These are phyloP conservation scores for Sugiyamaella lignohabitans DNA, from an alignment of 805 yeast genomes.

Conservation along the genomic window DNA sequence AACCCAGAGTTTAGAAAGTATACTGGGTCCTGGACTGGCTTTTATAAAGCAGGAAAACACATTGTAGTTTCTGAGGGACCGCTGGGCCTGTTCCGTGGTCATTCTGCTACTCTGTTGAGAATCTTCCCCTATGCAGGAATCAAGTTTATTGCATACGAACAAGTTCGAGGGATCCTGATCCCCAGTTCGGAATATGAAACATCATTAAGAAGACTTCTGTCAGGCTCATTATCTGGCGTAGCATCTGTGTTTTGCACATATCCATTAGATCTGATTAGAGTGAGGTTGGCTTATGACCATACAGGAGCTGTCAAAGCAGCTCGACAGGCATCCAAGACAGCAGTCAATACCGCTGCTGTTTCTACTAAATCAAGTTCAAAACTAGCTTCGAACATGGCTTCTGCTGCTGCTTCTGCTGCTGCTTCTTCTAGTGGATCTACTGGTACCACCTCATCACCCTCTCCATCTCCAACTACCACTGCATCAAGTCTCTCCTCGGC, in stretches of 20 bases:
- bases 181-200: conserved; percentile 74
- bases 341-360: background rate
- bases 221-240: conserved; percentile 89
- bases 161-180: conserved; percentile 70
- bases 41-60: conserved; percentile 61
- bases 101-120: conserved; percentile 83
- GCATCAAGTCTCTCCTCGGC: background rate
- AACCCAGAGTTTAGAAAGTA: conserved; percentile 80
- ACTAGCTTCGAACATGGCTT: too few relatives aligned
- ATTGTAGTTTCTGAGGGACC: conserved; percentile 68
- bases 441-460: background rate
- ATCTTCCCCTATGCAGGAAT: conserved; percentile 97
- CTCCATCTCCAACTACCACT: background rate
- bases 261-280: conserved; percentile 86
- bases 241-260: conserved; percentile 83
- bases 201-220: conserved; percentile 66
- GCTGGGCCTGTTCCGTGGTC: conserved; percentile 86
- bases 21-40: conserved; percentile 74
- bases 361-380: too few relatives aligned
- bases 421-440: background rate
- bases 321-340: background rate
- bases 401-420: too few relatives aligned
- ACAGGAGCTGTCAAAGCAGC: background rate
- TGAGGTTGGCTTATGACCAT: conserved; percentile 76
- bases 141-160: conserved; percentile 94